Base-by-base conservation (phyloP, 1,139 yeast genomes). In the Yamadazyma sp. region DNA sequence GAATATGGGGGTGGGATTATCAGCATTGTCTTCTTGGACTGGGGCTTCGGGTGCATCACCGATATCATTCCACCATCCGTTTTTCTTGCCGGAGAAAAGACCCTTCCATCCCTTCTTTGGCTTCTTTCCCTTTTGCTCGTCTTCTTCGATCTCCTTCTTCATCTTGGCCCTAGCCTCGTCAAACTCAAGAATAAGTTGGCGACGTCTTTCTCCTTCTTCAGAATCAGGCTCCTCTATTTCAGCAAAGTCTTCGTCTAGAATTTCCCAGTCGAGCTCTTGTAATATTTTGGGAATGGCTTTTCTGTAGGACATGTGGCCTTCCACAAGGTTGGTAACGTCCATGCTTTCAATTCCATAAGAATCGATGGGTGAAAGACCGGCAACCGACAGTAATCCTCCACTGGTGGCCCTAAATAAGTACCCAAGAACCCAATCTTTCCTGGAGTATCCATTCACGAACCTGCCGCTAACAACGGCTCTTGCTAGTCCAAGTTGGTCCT, bases 201-300 rank as follows among this genome's bases (percentile, higher is more conserved):
- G 71, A 53, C 89, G 94, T 48, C 85, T 80, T 49, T 88, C 89
- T 15, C 81, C 77, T 54, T 84, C 82, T 48, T 87, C 96, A 2
- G 95, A 89, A 59, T 92, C 96, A 0, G 97, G 95, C 53, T 92
- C 97, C 55, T 90, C 97, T 47, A 94, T 90, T 61, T 94, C 99
- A 12, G 86, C 83, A 58, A 94, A 92, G 56, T 90, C 96, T 46
- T 92, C 98, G 48, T 86, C 80, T 35, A 89, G 61, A 2, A 92
- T 86, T 44, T 87, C 86, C 82, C 95, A 86, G 8, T 87, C 89
- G 31, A 86, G 56, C 35, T 64, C 62, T 47, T 76, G 75, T 48
- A 94, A 61, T 36, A 94, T 71, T 50, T 78, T 79, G 1, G 98
- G 98, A 73, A 94, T 88, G 10, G 89, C 90, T 46, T 84, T 85